Evolutionary conservation across 2,329 filamentous ascomycete species (phyloP).

Genomic region (Talaromyces sp.): DNA sequence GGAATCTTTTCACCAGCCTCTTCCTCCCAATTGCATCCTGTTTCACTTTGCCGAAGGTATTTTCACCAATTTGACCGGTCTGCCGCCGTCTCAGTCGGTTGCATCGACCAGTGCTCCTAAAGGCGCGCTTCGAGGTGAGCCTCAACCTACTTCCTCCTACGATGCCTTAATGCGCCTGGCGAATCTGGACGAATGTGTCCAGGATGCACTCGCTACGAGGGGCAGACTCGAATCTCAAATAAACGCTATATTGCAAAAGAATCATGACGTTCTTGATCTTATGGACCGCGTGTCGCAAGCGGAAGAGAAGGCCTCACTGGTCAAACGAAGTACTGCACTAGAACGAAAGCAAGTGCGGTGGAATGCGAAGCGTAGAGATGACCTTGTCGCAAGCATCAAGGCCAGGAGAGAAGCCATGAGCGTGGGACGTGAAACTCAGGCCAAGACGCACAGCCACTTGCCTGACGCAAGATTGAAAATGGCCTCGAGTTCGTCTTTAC

Average conservation of each 20-base stretch:
- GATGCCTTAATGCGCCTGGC: slow-evolving; percentile 81
- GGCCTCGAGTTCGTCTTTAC: slow-evolving; percentile 48
- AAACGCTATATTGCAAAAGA: slow-evolving; percentile 45
- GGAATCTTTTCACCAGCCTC: slow-evolving; percentile 61
- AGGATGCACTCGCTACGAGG: slow-evolving; percentile 77
- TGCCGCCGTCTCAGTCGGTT: slow-evolving; percentile 45
- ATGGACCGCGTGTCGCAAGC: slow-evolving; percentile 32
- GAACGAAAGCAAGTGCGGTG: slow-evolving; percentile 63
- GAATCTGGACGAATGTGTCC: slow-evolving; percentile 83
- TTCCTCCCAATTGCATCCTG: slow-evolving; percentile 76
- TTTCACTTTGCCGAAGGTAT: slow-evolving; percentile 83
- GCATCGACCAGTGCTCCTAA: slow-evolving; percentile 20
- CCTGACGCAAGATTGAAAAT: slow-evolving; percentile 57
- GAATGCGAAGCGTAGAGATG: slow-evolving; percentile 58
- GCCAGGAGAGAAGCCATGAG: slow-evolving; percentile 63
- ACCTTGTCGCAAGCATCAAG: slow-evolving; percentile 62
- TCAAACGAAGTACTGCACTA: slow-evolving; percentile 50
- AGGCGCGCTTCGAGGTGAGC: slow-evolving; percentile 40
- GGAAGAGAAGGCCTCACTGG: slow-evolving; percentile 34
- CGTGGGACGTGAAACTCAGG: slow-evolving; percentile 56
- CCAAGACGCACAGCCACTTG: slow-evolving; percentile 56
- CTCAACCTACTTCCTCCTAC: slow-evolving; percentile 71
- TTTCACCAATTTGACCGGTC: slow-evolving; percentile 68
- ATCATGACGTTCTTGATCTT: slow-evolving; percentile 25
- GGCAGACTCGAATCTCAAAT: slow-evolving; percentile 74